These are phyloP conservation scores for Meyerozyma carpophila DNA, from an alignment of 1,139 yeast genomes.

Conservation along the genomic window DNA sequence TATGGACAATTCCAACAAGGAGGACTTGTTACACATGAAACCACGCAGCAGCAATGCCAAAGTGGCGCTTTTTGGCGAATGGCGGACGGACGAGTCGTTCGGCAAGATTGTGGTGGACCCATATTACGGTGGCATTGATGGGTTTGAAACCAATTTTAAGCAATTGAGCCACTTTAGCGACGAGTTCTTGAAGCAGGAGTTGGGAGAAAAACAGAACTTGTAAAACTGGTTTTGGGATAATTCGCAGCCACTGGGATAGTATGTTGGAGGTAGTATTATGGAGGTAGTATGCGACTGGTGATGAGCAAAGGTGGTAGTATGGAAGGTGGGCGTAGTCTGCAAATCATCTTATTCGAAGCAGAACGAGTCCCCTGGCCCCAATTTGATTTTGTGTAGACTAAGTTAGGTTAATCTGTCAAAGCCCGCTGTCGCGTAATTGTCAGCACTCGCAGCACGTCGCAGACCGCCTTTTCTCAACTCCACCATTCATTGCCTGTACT, in stretches of 20 bases:
- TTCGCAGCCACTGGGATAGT: not conserved
- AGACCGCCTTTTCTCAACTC: not conserved
- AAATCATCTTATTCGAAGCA: no score
- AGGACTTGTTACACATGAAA: slow-evolving; percentile 51
- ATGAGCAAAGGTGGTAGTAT: not conserved
- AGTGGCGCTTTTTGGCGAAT: slow-evolving; percentile 71
- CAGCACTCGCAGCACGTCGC: not conserved
- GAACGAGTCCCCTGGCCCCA: no score
- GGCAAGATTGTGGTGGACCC: slow-evolving; percentile 76
- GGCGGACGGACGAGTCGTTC: slow-evolving; percentile 47
- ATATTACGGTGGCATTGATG: slow-evolving; percentile 80
- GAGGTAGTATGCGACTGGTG: not conserved
- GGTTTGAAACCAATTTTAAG: slow-evolving; percentile 72
- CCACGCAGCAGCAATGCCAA: slow-evolving; percentile 51
- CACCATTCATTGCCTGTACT: not conserved
- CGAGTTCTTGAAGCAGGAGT: slow-evolving; percentile 51
- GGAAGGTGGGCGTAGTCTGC: not conserved
- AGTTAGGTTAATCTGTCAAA: no score
- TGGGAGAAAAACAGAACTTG: slow-evolving; percentile 8
- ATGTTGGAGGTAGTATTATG: not conserved
- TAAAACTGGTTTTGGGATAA: not conserved
- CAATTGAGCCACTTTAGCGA: slow-evolving; percentile 74
- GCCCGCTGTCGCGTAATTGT: not conserved
- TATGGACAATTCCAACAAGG: slow-evolving; percentile 71
- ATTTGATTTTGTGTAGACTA: no score